phyloP scores from a whole-genome alignment of 352 stramenopile genomes.

The Thraustochytrium sp. region DNA sequence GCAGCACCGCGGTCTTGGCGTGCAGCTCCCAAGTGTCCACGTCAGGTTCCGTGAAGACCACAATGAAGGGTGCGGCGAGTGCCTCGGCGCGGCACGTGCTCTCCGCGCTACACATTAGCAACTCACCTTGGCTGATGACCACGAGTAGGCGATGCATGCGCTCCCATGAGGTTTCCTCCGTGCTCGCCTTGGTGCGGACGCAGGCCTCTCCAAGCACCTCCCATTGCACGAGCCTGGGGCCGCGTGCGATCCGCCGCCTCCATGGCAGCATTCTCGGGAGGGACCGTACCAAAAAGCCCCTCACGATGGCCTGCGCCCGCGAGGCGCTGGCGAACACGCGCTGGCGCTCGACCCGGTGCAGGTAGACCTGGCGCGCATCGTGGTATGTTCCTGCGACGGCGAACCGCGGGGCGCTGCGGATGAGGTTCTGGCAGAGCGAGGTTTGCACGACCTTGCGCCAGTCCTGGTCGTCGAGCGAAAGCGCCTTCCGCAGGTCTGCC shows the following conservation, averaged over 20 bases:
- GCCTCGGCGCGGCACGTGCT: neutral
- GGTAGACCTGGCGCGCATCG: neutral
- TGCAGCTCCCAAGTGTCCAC: neutral
- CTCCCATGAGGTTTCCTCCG: neutral
- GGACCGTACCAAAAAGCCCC: neutral
- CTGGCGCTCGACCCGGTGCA: neutral
- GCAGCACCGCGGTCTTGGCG: neutral
- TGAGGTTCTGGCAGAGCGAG: neutral
- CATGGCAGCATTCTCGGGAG: slow-evolving; percentile 2
- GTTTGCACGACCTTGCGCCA: neutral
- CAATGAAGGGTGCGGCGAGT: neutral
- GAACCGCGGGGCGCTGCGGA: neutral
- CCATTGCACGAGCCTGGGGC: neutral
- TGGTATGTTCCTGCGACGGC: too few species aligned
- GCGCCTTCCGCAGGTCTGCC: neutral
- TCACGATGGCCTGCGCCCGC: neutral
- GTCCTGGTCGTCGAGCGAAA: neutral
- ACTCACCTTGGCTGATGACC: neutral
- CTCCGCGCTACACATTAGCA: neutral
- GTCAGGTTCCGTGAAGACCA: neutral
- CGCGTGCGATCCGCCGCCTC: neutral
- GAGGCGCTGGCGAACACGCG: neutral
- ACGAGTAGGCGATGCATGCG: neutral
- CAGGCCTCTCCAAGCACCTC: neutral
- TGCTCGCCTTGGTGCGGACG: neutral